Evolutionary conservation across 2,329 filamentous ascomycete genomes (phyloP).

Genomic region (Leptographium lundbergii): DNA sequence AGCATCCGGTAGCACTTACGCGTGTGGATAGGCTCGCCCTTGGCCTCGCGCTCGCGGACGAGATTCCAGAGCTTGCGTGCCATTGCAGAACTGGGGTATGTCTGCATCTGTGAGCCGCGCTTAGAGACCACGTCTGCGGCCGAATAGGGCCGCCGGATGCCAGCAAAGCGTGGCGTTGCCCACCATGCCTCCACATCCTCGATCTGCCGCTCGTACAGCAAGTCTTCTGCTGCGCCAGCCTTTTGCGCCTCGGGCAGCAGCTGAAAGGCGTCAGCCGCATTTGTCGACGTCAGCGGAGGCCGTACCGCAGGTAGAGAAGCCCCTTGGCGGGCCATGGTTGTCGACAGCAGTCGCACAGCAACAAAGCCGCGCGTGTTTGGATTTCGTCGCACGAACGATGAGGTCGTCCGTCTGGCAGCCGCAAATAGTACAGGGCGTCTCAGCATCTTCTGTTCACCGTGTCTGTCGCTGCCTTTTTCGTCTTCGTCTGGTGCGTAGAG

Average conservation of each 20-base stretch:
- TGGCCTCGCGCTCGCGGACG: constrained; percentile 61
- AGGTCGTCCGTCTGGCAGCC: constrained; percentile 4
- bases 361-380: neutral
- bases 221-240: constrained; percentile 68
- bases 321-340: constrained; percentile 1
- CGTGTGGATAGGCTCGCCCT: constrained; percentile 84
- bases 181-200: constrained; percentile 85
- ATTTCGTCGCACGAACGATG: neutral
- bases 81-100: constrained; percentile 88
- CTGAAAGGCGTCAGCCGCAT: constrained; percentile 71
- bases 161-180: constrained; percentile 69
- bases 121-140: constrained; percentile 89
- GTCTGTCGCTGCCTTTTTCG: neutral
- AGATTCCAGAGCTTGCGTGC: constrained; percentile 89
- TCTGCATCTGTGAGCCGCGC: constrained; percentile 73
- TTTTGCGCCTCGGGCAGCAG: constrained; percentile 69
- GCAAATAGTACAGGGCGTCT: constrained; percentile 7
- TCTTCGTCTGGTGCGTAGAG: neutral
- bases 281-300: constrained; percentile 46
- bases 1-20: constrained; percentile 40
- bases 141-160: constrained; percentile 84
- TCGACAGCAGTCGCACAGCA: neutral
- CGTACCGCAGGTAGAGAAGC: constrained; percentile 34
- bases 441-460: constrained; percentile 4
- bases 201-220: constrained; percentile 71